phyloP scores from a whole-genome alignment of 257 asterid genomes.

The Agastache rugosa region DNA sequence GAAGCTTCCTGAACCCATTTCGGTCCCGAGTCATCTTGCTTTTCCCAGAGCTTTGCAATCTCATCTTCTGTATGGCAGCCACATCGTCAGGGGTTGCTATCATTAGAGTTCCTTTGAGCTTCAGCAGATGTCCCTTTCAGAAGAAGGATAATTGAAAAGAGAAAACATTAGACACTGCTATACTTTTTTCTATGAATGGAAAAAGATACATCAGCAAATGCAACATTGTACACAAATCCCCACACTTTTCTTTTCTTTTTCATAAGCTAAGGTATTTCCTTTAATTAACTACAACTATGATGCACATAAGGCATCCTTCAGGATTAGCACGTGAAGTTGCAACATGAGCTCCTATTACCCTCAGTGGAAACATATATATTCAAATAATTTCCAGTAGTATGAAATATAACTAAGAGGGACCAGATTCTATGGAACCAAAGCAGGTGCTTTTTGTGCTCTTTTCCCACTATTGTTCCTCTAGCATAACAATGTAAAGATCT shows the following conservation, averaged over 20 bases:
- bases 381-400: background rate
- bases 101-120: slow-evolving; percentile 93
- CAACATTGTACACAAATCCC: slow-evolving; percentile 24
- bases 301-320: background rate
- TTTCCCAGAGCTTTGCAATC: slow-evolving; percentile 85
- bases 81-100: slow-evolving; percentile 91
- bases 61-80: slow-evolving; percentile 78
- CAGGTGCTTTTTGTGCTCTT: background rate
- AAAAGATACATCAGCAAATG: slow-evolving; percentile 24
- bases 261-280: too few relatives aligned
- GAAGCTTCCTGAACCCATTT: slow-evolving; percentile 79
- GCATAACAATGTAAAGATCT: slow-evolving; percentile 25
- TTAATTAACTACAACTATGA: background rate
- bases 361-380: slow-evolving; percentile 7
- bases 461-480: slow-evolving; percentile 2
- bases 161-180: slow-evolving; percentile 38
- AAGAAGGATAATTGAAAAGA: slow-evolving; percentile 32
- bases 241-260: background rate
- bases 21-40: slow-evolving; percentile 96
- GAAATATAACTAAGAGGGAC: slow-evolving; percentile 9
- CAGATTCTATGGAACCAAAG: slow-evolving; percentile 22
- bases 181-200: background rate
- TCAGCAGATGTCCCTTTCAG: slow-evolving; percentile 86
- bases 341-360: slow-evolving; percentile 2
- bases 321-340: slow-evolving; percentile 13